Base-by-base conservation (phyloP, 306 rosid genomes). In the Cucurbita ficifolia region DNA sequence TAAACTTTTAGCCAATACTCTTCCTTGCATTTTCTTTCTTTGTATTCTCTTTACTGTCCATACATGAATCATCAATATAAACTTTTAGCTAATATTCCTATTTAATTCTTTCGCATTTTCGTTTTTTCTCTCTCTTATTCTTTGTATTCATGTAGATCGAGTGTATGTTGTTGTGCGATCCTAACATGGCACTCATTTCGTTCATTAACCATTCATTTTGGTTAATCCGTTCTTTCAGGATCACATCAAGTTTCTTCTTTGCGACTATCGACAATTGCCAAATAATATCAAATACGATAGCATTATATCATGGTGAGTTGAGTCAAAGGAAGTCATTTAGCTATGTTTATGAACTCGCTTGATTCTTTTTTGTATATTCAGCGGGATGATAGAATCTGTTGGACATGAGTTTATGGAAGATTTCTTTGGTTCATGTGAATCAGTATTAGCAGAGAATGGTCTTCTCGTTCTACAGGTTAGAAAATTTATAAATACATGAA, bases 191-290 rank as follows among this genome's bases (percentile, higher is more conserved):
- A 29, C 33, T 29, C 33, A 29, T 29, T 29, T 3, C 33, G 33
- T 29, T 29, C 33, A 53, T 7, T 53, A 19, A 56, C 14, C 21
- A 56, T 19, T 22, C 8, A 57, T 8, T 57, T 24, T 0, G 39
- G 3, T 7, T 6, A 0, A 57, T 10, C 36, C 8, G 12, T 43
- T 76, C 53, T 79, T 49, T 13, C 85, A 92, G 96, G 96, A 90
- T 49, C 79, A 45, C 21, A 87, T 92, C 79, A 86, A 71, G 45
- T 83, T 92, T 81, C 90, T 88, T 72, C 86, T 88, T 10, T 83
- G 91, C 18, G 98, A 92, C 78, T 92, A 92, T 75, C 91, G 98
- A 73, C 88, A 90, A 81, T 55, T 92, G 77, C 89, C 90, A 5
- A 48, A 81, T 52, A 74, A 79, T 40, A 4, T 70, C 61, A 87